These are phyloP conservation scores for Gamarada debralockiae DNA, from an alignment of 495 filamentous ascomycete species.

Conservation along the genomic window DNA sequence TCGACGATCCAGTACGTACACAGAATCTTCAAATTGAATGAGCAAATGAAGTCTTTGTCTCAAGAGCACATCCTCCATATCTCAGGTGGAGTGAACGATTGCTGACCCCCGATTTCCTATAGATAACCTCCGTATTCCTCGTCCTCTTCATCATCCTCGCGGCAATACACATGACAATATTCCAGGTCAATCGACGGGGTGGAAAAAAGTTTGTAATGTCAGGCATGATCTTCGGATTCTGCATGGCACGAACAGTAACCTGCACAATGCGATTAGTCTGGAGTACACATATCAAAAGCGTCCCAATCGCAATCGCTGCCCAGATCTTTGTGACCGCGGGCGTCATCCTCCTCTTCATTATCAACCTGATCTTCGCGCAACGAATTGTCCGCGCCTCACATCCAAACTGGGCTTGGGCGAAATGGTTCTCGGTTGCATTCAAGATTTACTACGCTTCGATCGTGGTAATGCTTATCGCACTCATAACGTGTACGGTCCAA, in stretches of 20 bases:
- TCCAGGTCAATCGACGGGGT: slow-evolving; percentile 51
- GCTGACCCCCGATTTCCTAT: no score
- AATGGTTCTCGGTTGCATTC: slow-evolving; percentile 43
- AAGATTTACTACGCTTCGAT: slow-evolving; percentile 58
- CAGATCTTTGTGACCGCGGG: slow-evolving; percentile 73
- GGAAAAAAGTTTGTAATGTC: slow-evolving; percentile 73
- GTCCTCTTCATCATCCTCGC: slow-evolving; percentile 57
- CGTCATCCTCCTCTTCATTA: slow-evolving; percentile 71
- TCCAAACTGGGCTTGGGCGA: slow-evolving; percentile 66
- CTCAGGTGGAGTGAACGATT: no score
- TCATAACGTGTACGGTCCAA: slow-evolving; percentile 65
- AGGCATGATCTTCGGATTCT: slow-evolving; percentile 57
- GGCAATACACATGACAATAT: slow-evolving; percentile 60
- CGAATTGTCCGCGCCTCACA: slow-evolving; percentile 72
- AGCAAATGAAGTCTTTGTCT: no score
- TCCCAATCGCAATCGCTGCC: slow-evolving; percentile 63
- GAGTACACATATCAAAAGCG: slow-evolving; percentile 42
- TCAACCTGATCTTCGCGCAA: slow-evolving; percentile 78
- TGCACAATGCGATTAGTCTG: slow-evolving; percentile 61
- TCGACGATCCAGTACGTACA: slow-evolving; percentile 70
- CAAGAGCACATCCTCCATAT: no score
- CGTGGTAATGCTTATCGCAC: slow-evolving; percentile 56
- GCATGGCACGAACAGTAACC: slow-evolving; percentile 64
- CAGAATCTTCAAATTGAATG: no score
- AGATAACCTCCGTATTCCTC: slow-evolving; percentile 56